These are phyloP conservation scores for Pleoardoris graminearum DNA, from an alignment of 2,329 filamentous ascomycete species.

Conservation along the genomic window DNA sequence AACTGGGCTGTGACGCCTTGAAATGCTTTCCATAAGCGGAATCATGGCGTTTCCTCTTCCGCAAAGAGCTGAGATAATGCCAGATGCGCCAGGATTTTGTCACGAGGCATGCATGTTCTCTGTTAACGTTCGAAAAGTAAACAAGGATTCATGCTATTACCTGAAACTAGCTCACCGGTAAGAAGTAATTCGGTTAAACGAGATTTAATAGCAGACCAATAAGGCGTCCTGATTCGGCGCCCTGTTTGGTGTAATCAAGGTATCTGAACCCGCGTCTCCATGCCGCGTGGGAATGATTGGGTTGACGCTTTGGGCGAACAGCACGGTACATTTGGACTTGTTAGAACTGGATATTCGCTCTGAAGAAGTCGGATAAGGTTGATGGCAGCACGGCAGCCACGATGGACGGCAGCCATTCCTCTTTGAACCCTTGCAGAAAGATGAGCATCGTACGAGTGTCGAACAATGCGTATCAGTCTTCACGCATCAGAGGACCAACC, in stretches of 20 bases:
- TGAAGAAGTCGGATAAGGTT: neutral
- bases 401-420: neutral
- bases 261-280: neutral
- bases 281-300: neutral
- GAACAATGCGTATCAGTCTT: neutral
- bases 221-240: neutral
- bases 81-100: neutral
- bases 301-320: neutral
- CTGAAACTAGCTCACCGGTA: neutral
- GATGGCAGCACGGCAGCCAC: neutral
- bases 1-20: neutral
- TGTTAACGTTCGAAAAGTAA: neutral
- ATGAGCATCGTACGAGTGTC: conserved; percentile 1
- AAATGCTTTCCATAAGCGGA: neutral
- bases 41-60: neutral
- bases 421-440: neutral
- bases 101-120: neutral
- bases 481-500: neutral
- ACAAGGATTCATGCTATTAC: neutral
- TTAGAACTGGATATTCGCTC: no score
- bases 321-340: neutral
- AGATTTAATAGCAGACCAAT: neutral
- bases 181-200: neutral
- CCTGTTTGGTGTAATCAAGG: neutral
- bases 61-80: neutral